These are phyloP conservation scores for Fistulina hepatica DNA, from an alignment of 1,284 basidiomycete species.

Conservation along the genomic window DNA sequence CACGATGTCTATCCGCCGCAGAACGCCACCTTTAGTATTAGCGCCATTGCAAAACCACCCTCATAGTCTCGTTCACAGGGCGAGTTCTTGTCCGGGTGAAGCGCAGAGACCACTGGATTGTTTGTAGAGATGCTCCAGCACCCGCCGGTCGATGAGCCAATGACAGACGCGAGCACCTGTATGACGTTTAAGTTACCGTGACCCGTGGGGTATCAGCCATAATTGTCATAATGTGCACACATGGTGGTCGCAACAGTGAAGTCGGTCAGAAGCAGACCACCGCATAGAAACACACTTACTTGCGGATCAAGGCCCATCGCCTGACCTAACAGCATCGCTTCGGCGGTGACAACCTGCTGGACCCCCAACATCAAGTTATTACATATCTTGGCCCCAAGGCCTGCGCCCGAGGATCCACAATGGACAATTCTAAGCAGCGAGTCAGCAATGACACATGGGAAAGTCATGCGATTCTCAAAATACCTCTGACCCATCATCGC, in stretches of 20 bases:
- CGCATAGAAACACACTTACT: too few species aligned
- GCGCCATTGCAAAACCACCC: slow-evolving; percentile 72
- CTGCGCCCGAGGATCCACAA: slow-evolving; percentile 80
- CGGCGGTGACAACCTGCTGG: slow-evolving; percentile 67
- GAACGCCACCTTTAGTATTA: slow-evolving; percentile 89
- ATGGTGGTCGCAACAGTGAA: too few species aligned
- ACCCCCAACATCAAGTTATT: slow-evolving; percentile 73
- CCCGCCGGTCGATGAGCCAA: slow-evolving; percentile 74
- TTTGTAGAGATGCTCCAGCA: slow-evolving; percentile 83
- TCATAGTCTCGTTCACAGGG: slow-evolving; percentile 79
- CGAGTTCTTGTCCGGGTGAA: slow-evolving; percentile 54
- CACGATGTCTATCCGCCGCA: slow-evolving; percentile 8
- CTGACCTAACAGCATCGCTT: slow-evolving; percentile 79
- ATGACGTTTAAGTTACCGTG: too few species aligned
- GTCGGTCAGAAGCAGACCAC: too few species aligned
- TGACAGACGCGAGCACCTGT: slow-evolving; percentile 66
- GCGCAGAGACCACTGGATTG: slow-evolving; percentile 73
- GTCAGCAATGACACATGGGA: too few species aligned
- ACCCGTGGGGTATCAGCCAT: too few species aligned
- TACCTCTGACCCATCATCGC: slow-evolving; percentile 70
- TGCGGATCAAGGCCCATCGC: slow-evolving; percentile 66
- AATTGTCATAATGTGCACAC: too few species aligned
- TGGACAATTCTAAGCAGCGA: too few species aligned
- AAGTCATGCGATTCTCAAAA: too few species aligned
- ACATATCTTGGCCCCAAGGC: slow-evolving; percentile 79